Conservation (phyloP, 208 protist genomes). For the Crithidia expoeki region DNA sequence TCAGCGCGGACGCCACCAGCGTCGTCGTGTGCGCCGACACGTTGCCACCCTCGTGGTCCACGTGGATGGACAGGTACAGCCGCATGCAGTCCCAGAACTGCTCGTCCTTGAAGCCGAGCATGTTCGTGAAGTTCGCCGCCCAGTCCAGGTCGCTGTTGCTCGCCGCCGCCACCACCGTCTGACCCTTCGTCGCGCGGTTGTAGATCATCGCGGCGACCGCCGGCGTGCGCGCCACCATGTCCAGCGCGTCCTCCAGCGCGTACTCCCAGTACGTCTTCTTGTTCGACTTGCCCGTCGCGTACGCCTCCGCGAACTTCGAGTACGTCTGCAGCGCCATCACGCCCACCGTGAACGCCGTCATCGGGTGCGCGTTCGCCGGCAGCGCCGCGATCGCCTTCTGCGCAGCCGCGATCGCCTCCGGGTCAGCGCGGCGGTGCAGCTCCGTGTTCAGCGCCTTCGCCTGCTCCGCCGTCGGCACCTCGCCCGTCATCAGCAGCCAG, state of each 20-base stretch:
- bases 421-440: constrained; percentile 79
- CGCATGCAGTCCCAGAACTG: constrained; percentile 97
- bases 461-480: constrained; percentile 90
- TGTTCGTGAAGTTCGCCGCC: constrained; percentile 94
- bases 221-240: constrained; percentile 92
- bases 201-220: constrained; percentile 94
- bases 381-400: constrained; percentile 86
- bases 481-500: constrained; percentile 97
- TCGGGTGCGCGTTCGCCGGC: constrained; percentile 95
- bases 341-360: constrained; percentile 91
- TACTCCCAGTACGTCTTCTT: constrained; percentile 95
- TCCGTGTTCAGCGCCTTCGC: constrained; percentile 76
- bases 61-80: constrained; percentile 97
- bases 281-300: constrained; percentile 91
- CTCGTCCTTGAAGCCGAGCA: constrained; percentile 93
- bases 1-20: constrained; percentile 96
- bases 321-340: constrained; percentile 93
- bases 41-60: constrained; percentile 97
- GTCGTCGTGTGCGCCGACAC: constrained; percentile 97
- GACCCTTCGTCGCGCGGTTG: constrained; percentile 71
- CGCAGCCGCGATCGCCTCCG: constrained; percentile 65
- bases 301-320: constrained; percentile 94
- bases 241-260: constrained; percentile 94
- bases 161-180: constrained; percentile 46
- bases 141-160: constrained; percentile 88